Evolutionary conservation across 352 stramenopile genomes (phyloP).

Genomic region (Hyaloperonospora brassicae): DNA sequence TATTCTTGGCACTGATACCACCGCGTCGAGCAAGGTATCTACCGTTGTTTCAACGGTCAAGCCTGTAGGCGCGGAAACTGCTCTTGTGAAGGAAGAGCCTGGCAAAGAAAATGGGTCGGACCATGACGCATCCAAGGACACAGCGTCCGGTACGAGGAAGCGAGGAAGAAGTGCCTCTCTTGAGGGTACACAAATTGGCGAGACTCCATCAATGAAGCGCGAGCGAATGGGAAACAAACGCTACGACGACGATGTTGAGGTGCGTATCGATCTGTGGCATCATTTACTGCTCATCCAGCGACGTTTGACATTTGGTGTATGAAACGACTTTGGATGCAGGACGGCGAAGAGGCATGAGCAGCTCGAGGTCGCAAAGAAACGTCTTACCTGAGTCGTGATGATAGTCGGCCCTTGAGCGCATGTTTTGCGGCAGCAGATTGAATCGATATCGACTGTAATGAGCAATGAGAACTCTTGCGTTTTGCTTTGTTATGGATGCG

Average conservation of each 20-base stretch:
- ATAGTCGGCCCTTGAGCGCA: neutral
- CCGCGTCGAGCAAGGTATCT: conserved; percentile 16
- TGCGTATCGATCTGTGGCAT: conserved; percentile 2
- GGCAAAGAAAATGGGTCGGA: conserved; percentile 6
- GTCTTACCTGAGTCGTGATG: conserved; percentile 2
- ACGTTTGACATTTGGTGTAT: too few relatives aligned
- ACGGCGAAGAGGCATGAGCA: conserved; percentile 20
- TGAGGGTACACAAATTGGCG: conserved; percentile 17
- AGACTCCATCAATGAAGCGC: conserved; percentile 26
- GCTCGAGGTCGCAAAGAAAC: neutral
- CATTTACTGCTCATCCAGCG: too few relatives aligned
- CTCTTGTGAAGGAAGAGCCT: conserved; percentile 18
- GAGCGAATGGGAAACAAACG: conserved; percentile 21
- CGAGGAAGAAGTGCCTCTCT: conserved; percentile 33
- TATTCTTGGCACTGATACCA: conserved; percentile 41
- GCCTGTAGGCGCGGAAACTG: conserved; percentile 2
- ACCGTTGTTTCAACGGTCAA: conserved; percentile 8
- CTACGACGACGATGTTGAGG: conserved; percentile 26
- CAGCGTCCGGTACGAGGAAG: conserved; percentile 12
- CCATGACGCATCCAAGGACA: conserved; percentile 7
- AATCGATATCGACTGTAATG: neutral
- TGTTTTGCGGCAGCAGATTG: neutral
- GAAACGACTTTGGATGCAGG: conserved; percentile 6
- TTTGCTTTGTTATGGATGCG: too few relatives aligned
- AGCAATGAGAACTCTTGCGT: neutral